Evolutionary conservation across 805 yeast species (phyloP), one percentile per base, ranked within the genome.

Genomic region (Ascoidea asiatica): DNA sequence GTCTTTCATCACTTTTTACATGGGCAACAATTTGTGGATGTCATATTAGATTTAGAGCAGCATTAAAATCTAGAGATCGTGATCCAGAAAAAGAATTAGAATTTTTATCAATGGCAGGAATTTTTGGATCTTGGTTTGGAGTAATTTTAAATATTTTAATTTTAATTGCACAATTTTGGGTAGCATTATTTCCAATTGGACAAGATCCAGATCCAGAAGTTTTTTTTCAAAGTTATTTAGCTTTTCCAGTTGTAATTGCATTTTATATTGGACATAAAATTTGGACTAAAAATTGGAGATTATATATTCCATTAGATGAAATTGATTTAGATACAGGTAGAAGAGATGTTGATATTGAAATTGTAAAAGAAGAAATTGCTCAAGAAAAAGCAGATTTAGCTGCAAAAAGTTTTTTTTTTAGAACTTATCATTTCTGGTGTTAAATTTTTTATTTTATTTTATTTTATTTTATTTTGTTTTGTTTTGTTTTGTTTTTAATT

Each of bases 281-380:
- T 19, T 72, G 69, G 68, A 65, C 63, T 47, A 69, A 59, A 48
- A 69, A 70, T 49, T 70, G 72, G 69, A 58, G 56, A 23, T 55
- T 65, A 17, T 69, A 66, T 53, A 58, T 70, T 46, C 65, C 66
- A 41, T 64, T 73, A 33, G 52, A 58, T 39, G 72, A 74, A 33
- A 72, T 80, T 52, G 83, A 78, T 51, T 56, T 80, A 38, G 81
- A 75, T 54, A 66, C 75, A 42, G 88, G 88, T 44, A 72, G 83
- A 58, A 70, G 81, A 50, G 75, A 72, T 39, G 52, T 71, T 20
- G 84, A 79, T 53, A 52, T 76, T 48, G 83, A 78, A 36, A 59
- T 73, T 41, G 56, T 79, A 45, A 66, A 62, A 50, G 79, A 72
- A 55, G 81, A 78, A 56, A 58, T 77, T 43, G 69, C 66, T 5